Conservation (phyloP, 768 basidiomycete species). For the Termitomyces sp. region DNA sequence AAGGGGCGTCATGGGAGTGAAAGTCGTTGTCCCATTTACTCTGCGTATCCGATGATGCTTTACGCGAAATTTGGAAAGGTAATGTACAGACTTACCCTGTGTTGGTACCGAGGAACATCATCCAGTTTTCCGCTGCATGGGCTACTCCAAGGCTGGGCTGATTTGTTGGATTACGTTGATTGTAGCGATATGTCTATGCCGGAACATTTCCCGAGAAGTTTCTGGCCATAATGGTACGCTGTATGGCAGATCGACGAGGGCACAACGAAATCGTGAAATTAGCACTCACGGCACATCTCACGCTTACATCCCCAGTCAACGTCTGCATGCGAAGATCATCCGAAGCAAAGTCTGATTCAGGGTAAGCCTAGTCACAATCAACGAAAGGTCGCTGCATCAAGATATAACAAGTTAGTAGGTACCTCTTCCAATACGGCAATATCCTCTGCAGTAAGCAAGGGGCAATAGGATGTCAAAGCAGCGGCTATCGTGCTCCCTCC, state of each 20-base stretch:
- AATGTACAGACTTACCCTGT: constrained; percentile 39
- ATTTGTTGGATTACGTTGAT: constrained; percentile 43
- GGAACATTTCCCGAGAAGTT: constrained; percentile 28
- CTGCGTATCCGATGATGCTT: constrained; percentile 1
- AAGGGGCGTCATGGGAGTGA: constrained; percentile 26
- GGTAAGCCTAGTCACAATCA: constrained; percentile 29
- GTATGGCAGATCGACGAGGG: background rate
- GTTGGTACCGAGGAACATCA: constrained; percentile 58
- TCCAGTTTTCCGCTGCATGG: constrained; percentile 62
- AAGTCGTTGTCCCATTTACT: constrained; percentile 10
- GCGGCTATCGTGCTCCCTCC: constrained; percentile 30
- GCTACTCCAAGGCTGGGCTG: constrained; percentile 25
- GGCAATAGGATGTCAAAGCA: constrained; percentile 37
- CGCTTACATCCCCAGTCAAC: constrained; percentile 40
- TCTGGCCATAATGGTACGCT: constrained; percentile 42
- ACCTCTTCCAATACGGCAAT: constrained; percentile 30
- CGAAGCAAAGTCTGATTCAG: constrained; percentile 35
- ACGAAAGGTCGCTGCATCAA: background rate
- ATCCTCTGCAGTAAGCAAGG: constrained; percentile 33
- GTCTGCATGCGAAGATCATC: constrained; percentile 35
- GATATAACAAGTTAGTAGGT: constrained; percentile 10
- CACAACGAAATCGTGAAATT: background rate
- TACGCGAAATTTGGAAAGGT: background rate
- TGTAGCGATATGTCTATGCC: constrained; percentile 55
- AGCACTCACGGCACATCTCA: constrained; percentile 48